Conservation (phyloP, 2,329 filamentous ascomycete species). For the Grosmannia huntii region DNA sequence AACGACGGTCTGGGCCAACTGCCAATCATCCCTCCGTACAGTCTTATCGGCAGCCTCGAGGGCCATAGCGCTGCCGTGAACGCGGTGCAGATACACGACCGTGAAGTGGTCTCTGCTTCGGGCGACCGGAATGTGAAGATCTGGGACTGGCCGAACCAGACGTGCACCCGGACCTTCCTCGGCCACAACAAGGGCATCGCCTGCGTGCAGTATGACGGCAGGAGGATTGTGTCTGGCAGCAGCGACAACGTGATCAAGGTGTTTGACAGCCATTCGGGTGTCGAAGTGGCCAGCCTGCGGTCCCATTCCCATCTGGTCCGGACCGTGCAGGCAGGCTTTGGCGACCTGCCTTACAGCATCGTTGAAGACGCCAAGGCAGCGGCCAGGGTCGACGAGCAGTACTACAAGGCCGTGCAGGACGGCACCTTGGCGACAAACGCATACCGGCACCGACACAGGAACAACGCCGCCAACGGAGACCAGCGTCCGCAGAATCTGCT, state of each 20-base stretch:
- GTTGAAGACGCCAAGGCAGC: conserved; percentile 65
- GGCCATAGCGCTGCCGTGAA: conserved; percentile 91
- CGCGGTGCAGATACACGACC: conserved; percentile 77
- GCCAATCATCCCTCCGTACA: conserved; percentile 51
- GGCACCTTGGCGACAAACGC: conserved; percentile 28
- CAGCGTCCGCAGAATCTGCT: conserved; percentile 62
- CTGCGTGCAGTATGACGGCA: conserved; percentile 91
- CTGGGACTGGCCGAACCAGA: conserved; percentile 77
- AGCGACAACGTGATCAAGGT: conserved; percentile 95
- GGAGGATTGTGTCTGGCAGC: conserved; percentile 87
- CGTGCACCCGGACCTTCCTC: conserved; percentile 63
- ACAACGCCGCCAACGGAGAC: conserved; percentile 47
- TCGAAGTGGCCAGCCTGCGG: conserved; percentile 78
- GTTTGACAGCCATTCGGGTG: conserved; percentile 73
- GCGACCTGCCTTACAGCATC: conserved; percentile 69
- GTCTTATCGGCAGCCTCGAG: conserved; percentile 63
- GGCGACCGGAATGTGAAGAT: conserved; percentile 89
- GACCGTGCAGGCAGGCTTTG: conserved; percentile 90
- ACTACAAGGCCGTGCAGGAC: conserved; percentile 46
- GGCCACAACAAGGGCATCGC: conserved; percentile 94
- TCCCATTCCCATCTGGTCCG: conserved; percentile 78
- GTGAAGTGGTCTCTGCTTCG: conserved; percentile 86
- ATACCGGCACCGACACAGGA: neutral
- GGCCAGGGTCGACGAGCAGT: conserved; percentile 57
- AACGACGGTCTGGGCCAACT: conserved; percentile 37